Conservation (phyloP, 345 rosid genomes). For the Populus simonii region DNA sequence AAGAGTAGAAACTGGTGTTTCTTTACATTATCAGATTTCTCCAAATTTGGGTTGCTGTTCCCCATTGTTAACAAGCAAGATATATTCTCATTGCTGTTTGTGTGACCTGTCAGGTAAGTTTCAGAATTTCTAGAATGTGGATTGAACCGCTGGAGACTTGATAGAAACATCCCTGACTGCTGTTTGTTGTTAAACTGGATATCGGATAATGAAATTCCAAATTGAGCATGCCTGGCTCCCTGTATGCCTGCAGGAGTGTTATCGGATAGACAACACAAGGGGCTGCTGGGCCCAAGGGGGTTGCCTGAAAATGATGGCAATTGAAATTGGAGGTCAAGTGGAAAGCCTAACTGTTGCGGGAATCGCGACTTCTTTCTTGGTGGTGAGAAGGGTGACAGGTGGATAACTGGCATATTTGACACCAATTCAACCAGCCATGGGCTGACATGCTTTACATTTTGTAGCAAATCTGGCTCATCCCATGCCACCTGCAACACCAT, state of each 20-base stretch:
- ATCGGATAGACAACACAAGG: conserved; percentile 58
- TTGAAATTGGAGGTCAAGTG: conserved; percentile 49
- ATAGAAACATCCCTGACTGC: conserved; percentile 53
- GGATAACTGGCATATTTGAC: conserved; percentile 65
- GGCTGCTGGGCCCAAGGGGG: conserved; percentile 59
- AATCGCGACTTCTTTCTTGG: conserved; percentile 82
- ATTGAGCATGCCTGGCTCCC: conserved; percentile 99
- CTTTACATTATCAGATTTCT: conserved; percentile 51
- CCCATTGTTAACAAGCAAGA: conserved; percentile 83
- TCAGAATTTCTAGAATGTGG: conserved; percentile 46
- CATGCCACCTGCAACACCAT: conserved; percentile 61
- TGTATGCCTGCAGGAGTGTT: conserved; percentile 96
- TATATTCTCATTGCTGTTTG: conserved; percentile 41
- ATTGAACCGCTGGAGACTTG: conserved; percentile 48
- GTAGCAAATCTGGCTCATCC: conserved; percentile 98
- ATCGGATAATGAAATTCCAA: conserved; percentile 70
- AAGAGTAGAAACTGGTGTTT: conserved; percentile 75
- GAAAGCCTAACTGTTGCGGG: conserved; percentile 55
- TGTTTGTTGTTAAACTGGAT: conserved; percentile 54
- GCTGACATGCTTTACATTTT: conserved; percentile 81
- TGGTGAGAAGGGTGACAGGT: conserved; percentile 72
- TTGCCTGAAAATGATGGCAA: conserved; percentile 66
- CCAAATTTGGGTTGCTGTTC: conserved; percentile 42
- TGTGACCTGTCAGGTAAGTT: conserved; percentile 28
- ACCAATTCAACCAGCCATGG: conserved; percentile 97